A percentile compares a stretch with the other conserved stretches of the same genome.
Conservation (phyloP, 2,329 filamentous ascomycete species). For the Mollisia scopiformis region DNA sequence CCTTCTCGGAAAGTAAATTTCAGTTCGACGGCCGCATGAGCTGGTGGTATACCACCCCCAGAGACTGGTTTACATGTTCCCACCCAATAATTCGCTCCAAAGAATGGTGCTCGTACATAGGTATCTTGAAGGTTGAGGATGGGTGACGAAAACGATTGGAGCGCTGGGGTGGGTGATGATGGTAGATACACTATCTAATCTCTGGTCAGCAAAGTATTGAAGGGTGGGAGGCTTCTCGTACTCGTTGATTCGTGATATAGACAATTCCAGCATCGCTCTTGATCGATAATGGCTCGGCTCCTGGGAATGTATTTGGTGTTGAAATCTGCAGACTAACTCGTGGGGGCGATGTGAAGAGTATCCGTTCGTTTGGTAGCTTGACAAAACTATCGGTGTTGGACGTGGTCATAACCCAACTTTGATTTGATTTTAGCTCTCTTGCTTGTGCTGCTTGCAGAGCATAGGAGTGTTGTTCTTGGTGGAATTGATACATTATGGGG, state of each 20-base stretch:
- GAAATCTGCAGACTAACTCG: constrained; percentile 78
- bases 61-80: constrained; percentile 78
- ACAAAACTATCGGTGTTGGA: constrained; percentile 72
- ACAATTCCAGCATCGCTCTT: constrained; percentile 76
- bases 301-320: constrained; percentile 61
- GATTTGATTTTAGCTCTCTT: constrained; percentile 31
- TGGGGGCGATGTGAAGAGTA: constrained; percentile 78
- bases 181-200: constrained; percentile 85
- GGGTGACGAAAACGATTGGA: constrained; percentile 88
- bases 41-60: constrained; percentile 79
- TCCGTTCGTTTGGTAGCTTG: constrained; percentile 80
- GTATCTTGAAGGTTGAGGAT: constrained; percentile 87
- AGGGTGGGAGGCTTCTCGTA: constrained; percentile 48
- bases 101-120: constrained; percentile 85
- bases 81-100: constrained; percentile 90
- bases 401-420: constrained; percentile 91
- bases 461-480: constrained; percentile 36
- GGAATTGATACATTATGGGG: constrained; percentile 34
- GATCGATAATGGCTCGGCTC: constrained; percentile 65
- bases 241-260: constrained; percentile 84
- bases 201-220: constrained; percentile 17
- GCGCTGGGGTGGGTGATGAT: constrained; percentile 60
- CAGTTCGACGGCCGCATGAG: constrained; percentile 74
- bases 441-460: constrained; percentile 32
- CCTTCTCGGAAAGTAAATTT: constrained; percentile 93